A percentile compares a stretch with the other conserved stretches of the same genome.
These are phyloP conservation scores for Ophiostoma novo-ulmi DNA, from an alignment of 2,329 filamentous ascomycete genomes.

Conservation along the genomic window DNA sequence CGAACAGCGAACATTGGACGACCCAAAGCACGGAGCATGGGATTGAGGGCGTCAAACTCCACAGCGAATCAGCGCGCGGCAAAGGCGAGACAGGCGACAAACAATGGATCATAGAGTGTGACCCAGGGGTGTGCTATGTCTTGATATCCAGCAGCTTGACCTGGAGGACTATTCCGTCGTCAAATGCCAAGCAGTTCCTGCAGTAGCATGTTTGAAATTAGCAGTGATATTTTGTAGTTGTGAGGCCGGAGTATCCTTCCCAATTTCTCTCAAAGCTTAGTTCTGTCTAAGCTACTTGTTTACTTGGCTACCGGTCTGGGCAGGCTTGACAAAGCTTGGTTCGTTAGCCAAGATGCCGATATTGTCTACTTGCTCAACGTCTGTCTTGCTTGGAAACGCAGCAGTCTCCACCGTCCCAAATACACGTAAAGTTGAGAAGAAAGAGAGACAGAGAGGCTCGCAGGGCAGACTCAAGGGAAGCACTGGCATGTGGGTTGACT, in stretches of 20 bases:
- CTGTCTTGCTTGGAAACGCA: background rate
- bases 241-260: background rate
- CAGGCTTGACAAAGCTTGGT: constrained; percentile 8
- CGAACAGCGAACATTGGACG: background rate
- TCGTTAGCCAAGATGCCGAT: background rate
- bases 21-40: background rate
- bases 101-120: constrained; percentile 2
- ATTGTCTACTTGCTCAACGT: constrained; percentile 4
- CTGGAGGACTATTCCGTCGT: background rate
- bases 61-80: constrained; percentile 7
- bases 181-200: background rate
- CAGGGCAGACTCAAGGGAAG: background rate
- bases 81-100: constrained; percentile 5
- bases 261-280: background rate
- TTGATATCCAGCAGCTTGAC: background rate
- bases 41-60: background rate
- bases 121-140: background rate
- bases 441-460: background rate
- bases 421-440: background rate
- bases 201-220: background rate
- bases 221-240: no score
- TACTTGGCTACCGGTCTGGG: background rate
- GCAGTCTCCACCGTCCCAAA: background rate
- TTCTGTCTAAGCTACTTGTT: background rate
- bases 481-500: background rate